Evolutionary conservation across 176 grass and related monocot genomes (phyloP).

Genomic region (Triticum turgidum): DNA sequence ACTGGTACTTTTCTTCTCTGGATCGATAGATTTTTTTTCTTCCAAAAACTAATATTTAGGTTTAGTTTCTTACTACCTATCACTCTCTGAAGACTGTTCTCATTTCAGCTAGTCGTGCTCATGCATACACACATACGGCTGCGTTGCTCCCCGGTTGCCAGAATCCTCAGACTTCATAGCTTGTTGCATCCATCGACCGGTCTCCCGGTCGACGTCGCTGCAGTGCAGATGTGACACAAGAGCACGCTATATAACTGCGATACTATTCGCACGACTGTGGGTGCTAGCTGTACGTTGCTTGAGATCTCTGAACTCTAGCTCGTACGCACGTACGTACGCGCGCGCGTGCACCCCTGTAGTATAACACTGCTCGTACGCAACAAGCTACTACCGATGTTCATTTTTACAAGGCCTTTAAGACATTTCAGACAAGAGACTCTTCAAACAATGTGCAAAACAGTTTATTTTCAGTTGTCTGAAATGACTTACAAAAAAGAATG

Average conservation of each 20-base stretch:
- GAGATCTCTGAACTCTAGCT: slow-evolving; percentile 23
- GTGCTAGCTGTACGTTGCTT: slow-evolving; percentile 21
- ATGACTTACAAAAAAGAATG: too few relatives aligned
- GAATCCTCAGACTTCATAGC: slow-evolving; percentile 16
- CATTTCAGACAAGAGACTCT: too few relatives aligned
- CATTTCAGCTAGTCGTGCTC: not conserved
- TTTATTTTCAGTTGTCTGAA: too few relatives aligned
- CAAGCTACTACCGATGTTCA: too few relatives aligned
- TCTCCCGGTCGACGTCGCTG: not conserved
- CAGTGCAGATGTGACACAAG: slow-evolving; percentile 1
- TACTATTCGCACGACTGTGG: not conserved
- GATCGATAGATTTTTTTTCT: not conserved
- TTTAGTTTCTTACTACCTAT: not conserved
- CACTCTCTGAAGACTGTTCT: slow-evolving; percentile 25
- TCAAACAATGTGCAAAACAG: too few relatives aligned
- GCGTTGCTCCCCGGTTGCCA: slow-evolving; percentile 34
- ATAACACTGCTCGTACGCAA: not conserved
- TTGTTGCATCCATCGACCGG: not conserved
- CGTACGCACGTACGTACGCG: not conserved
- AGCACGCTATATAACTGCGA: not conserved
- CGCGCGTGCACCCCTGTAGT: not conserved
- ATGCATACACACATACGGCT: not conserved
- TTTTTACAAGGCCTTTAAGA: too few relatives aligned
- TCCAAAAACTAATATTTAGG: not conserved
- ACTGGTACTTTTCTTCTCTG: not conserved